Evolutionary conservation across 495 filamentous ascomycete species (phyloP).

Genomic region (Neurospora sublineolata): DNA sequence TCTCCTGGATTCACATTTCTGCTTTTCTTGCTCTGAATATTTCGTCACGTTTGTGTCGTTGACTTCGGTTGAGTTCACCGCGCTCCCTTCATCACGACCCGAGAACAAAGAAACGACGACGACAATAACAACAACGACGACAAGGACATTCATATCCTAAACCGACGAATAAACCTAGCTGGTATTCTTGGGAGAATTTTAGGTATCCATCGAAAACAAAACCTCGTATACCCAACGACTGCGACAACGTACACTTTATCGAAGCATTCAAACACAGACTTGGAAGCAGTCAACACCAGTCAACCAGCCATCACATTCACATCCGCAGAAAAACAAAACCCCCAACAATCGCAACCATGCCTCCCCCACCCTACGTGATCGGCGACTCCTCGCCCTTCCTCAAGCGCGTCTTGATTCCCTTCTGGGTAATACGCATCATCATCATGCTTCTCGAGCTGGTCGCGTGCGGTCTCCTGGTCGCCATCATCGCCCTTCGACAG

Average conservation of each 20-base stretch:
- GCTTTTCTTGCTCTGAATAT: not conserved
- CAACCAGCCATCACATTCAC: not conserved
- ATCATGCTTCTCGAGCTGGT: constrained; percentile 17
- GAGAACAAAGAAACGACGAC: not conserved
- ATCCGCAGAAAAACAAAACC: not conserved
- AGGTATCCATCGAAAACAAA: too few relatives aligned
- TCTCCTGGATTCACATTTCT: not conserved
- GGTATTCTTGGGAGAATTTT: not conserved
- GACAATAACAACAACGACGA: not conserved
- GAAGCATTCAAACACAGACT: not conserved
- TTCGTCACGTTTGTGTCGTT: not conserved
- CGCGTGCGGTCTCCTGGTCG: constrained; percentile 12
- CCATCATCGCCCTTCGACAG: constrained; percentile 6
- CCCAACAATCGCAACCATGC: constrained; percentile 7
- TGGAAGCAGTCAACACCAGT: not conserved
- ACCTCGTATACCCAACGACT: not conserved
- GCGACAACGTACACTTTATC: not conserved
- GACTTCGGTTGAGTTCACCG: not conserved
- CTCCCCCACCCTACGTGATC: constrained; percentile 8
- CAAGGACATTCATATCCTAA: not conserved
- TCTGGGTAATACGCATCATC: constrained; percentile 74
- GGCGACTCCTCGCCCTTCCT: constrained; percentile 27
- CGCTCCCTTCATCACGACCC: not conserved
- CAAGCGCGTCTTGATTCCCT: constrained; percentile 60
- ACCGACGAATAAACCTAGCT: not conserved